Evolutionary conservation across 1,284 basidiomycete genomes (phyloP), one percentile per base, ranked within the genome.

Genomic region (Papiliotrema nemorosa): DNA sequence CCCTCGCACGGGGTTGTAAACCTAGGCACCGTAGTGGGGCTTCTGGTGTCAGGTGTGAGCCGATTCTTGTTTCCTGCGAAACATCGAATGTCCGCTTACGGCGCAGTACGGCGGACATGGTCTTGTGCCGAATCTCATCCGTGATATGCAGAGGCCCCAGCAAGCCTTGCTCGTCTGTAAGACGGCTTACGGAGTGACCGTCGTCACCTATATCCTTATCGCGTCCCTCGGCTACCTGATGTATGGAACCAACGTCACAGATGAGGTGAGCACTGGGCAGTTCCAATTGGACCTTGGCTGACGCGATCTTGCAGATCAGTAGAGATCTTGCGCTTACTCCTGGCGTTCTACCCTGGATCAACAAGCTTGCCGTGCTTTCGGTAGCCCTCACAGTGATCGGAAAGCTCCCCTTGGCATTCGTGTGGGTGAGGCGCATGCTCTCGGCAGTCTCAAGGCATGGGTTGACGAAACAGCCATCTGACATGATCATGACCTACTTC

Each of bases 181-280:
- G 39, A 43, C 66, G 7, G 64, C 62, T 13, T 66, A 91, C 82
- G 63, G 80, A 14, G 79, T 87, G 36, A 84, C 90, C 2, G 90
- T 88, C 3, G 75, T 79, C 31, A 78, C 92, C n/a, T 94, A 93
- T 66, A 76, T 84, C 12, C 54, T 86, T 6, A 88, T 96, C 49
- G 90, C 87, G 13, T 82, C 83, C 52, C 83, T 83, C 34, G 92
- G 93, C 1, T 97, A 96, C 63, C 72, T 89, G 24, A 97, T 97
- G 92, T 94, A 92, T 71, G 91, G 91, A n/a, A 78, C 81, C 52
- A 63, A 75, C 45, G 89, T 94, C 47, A 83, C 82, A 60, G 89
- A 90, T 54, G 91, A 94, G 79, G 87, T 89, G 55, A 64, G 80
- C 62, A n/a, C n/a, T n/a, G n/a, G n/a, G n/a, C 25, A n/a, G n/a